Evolutionary conservation across 306 rosid genomes (phyloP).

Genomic region (Vigna nakashimae): DNA sequence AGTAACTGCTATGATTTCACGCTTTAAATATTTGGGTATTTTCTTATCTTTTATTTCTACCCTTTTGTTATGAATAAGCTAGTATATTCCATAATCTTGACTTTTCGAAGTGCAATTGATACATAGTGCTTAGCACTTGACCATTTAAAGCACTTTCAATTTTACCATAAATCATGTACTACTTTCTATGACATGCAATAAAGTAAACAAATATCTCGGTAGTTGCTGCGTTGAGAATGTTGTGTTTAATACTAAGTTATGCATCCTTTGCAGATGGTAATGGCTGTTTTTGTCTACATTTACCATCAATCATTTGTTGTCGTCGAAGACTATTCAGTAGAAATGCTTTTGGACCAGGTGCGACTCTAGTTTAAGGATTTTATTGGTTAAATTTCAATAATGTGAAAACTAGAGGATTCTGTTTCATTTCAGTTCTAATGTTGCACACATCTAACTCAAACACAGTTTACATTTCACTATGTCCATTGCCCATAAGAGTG

Average conservation of each 20-base stretch:
- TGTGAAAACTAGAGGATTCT: constrained; percentile 13
- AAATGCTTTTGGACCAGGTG: constrained; percentile 83
- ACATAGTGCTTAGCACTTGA: not conserved
- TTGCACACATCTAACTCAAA: not conserved
- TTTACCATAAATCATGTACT: not conserved
- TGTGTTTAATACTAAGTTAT: constrained; percentile 18
- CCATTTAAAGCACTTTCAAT: constrained; percentile 21
- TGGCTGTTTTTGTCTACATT: constrained; percentile 96
- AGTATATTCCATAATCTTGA: not conserved
- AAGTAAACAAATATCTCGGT: not conserved
- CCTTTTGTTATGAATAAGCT: not conserved
- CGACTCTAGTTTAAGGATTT: constrained; percentile 21
- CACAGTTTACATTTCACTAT: not conserved
- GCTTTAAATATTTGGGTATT: not conserved
- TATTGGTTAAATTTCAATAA: constrained; percentile 20
- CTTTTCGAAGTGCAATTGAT: not conserved
- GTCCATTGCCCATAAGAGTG: not conserved
- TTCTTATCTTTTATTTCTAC: not conserved
- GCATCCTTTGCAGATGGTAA: constrained; percentile 82
- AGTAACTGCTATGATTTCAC: not conserved
- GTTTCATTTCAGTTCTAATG: constrained; percentile 14
- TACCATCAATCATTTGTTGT: constrained; percentile 86
- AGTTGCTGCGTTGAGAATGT: constrained; percentile 1
- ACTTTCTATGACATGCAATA: constrained; percentile 3
- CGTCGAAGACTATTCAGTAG: constrained; percentile 75